Evolutionary conservation across 306 rosid genomes (phyloP).

Genomic region (Malus fusca): DNA sequence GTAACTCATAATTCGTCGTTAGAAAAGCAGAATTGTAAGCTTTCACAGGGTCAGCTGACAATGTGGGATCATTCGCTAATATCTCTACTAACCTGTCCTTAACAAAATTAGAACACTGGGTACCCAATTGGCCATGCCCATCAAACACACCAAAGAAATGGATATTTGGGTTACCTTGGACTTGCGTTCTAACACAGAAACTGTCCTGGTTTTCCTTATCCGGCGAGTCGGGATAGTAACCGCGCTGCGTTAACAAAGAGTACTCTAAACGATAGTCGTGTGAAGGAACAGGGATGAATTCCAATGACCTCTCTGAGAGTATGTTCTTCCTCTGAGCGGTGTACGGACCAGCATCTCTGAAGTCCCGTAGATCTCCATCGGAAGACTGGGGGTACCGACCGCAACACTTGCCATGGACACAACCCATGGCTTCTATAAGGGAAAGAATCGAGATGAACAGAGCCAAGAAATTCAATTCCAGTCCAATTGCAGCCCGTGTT

Average conservation of each 20-base stretch:
- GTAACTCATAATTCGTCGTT: constrained; percentile 54
- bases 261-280: constrained; percentile 64
- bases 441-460: constrained; percentile 4
- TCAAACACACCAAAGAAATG: constrained; percentile 96
- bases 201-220: constrained; percentile 84
- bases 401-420: constrained; percentile 81
- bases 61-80: constrained; percentile 43
- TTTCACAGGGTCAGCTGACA: constrained; percentile 63
- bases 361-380: constrained; percentile 45
- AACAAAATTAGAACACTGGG: constrained; percentile 71
- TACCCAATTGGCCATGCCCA: constrained; percentile 86
- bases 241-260: constrained; percentile 74
- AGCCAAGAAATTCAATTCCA: constrained; percentile 17
- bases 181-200: constrained; percentile 55
- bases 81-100: constrained; percentile 59
- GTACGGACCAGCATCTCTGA: constrained; percentile 35
- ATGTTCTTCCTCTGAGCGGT: constrained; percentile 47
- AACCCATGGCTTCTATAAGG: constrained; percentile 51
- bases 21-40: constrained; percentile 66
- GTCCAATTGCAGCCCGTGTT: constrained; percentile 22
- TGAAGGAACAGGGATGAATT: constrained; percentile 65
- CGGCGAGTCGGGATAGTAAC: constrained; percentile 84
- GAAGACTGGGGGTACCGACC: constrained; percentile 43
- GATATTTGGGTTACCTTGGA: constrained; percentile 64
- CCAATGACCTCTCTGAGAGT: constrained; percentile 61